Evolutionary conservation across 2,329 filamentous ascomycete genomes (phyloP).

Genomic region (Chaetothyriales sp.): DNA sequence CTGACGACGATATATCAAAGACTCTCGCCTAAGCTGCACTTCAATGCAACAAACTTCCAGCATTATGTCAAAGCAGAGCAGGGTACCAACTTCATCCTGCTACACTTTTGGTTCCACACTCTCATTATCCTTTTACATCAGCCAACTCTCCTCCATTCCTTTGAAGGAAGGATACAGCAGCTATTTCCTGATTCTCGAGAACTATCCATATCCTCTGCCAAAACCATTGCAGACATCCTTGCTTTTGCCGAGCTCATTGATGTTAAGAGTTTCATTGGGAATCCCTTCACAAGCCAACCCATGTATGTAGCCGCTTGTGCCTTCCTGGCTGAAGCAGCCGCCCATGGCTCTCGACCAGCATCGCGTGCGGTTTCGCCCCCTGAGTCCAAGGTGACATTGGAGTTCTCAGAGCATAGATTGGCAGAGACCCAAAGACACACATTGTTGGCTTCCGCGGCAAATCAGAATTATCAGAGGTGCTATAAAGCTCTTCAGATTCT

Average conservation of each 20-base stretch:
- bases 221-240: conserved; percentile 79
- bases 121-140: conserved; percentile 18
- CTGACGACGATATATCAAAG: conserved; percentile 60
- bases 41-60: conserved; percentile 75
- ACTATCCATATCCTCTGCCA: conserved; percentile 71
- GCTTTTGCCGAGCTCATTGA: conserved; percentile 76
- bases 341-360: conserved; percentile 49
- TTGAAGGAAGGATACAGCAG: conserved; percentile 53
- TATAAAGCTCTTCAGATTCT: conserved; percentile 69
- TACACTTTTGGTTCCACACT: conserved; percentile 45
- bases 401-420: conserved; percentile 4
- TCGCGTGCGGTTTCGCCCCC: conserved; percentile 45
- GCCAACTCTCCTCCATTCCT: conserved; percentile 65
- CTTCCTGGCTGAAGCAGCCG: conserved; percentile 67
- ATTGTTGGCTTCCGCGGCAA: conserved; percentile 63
- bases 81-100: conserved; percentile 70
- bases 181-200: conserved; percentile 68
- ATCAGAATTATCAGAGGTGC: conserved; percentile 74
- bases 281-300: conserved; percentile 77
- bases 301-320: conserved; percentile 86
- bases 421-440: conserved; percentile 46
- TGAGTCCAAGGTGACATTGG: background rate
- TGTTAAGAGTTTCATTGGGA: conserved; percentile 70
- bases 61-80: conserved; percentile 67
- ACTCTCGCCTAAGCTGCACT: conserved; percentile 59